Percentiles rank a stretch among this genome's conserved stretches.
Evolutionary conservation across 108 stramenopile genomes (phyloP).

Genomic region (Skeletonema marinoi): DNA sequence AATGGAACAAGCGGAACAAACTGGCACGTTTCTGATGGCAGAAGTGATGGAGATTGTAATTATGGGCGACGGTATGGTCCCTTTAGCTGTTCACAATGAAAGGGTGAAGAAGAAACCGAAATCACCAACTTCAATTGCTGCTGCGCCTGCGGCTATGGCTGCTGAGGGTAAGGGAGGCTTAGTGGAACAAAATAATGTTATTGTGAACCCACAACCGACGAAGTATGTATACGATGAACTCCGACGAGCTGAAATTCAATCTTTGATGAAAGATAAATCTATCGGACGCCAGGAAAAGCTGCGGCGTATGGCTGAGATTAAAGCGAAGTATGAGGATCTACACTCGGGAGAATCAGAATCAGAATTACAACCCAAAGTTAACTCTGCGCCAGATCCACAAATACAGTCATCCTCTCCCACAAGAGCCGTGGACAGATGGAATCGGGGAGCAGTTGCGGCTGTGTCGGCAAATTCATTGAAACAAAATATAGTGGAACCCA

Average conservation of each 20-base stretch:
- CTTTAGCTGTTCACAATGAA: constrained; percentile 20
- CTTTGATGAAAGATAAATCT: constrained; percentile 25
- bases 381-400: not conserved
- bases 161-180: not conserved
- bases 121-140: not conserved
- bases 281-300: constrained; percentile 22
- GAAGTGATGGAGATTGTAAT: constrained; percentile 32
- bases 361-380: not conserved
- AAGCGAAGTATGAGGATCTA: constrained; percentile 13
- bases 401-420: not conserved
- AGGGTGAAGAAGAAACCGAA: not conserved
- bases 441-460: not conserved
- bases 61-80: constrained; percentile 15
- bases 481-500: not conserved
- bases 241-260: constrained; percentile 9
- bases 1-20: constrained; percentile 9
- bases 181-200: not conserved
- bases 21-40: constrained; percentile 12
- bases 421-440: constrained; percentile 1
- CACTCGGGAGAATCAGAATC: not conserved
- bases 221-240: constrained; percentile 1
- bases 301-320: constrained; percentile 16
- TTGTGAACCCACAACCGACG: not conserved
- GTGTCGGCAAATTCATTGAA: not conserved
- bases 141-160: not conserved